Percentiles rank a stretch among this genome's conserved stretches.
Conservation (phyloP, 1,284 basidiomycete species). For the Ustilago shanxiensis region DNA sequence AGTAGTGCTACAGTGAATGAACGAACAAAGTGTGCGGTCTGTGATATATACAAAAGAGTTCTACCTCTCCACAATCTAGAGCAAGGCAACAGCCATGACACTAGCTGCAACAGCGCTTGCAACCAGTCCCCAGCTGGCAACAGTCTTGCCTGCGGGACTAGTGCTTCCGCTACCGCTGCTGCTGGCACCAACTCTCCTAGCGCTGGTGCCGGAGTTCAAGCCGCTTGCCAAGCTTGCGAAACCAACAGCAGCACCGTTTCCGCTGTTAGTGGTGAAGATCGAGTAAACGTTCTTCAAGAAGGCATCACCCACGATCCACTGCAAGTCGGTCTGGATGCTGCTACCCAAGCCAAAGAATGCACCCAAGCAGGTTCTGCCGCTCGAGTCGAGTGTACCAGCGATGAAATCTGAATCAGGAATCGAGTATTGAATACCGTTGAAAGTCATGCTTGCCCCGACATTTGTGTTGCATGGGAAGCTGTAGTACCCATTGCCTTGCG, state of each 20-base stretch:
- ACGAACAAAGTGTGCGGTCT: not conserved
- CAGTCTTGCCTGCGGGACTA: conserved; percentile 20
- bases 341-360: conserved; percentile 59
- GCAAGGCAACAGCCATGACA: conserved; percentile 2
- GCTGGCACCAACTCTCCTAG: conserved; percentile 33
- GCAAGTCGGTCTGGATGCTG: conserved; percentile 25
- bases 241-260: conserved; percentile 42
- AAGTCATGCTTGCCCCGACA: conserved; percentile 58
- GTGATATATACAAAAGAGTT: not conserved
- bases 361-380: conserved; percentile 55
- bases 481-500: conserved; percentile 59
- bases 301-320: conserved; percentile 65
- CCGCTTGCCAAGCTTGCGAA: conserved; percentile 60
- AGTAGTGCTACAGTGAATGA: conserved; percentile 9
- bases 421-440: conserved; percentile 53
- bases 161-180: conserved; percentile 3
- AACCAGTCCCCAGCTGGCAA: not conserved
- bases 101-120: conserved; percentile 3
- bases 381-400: conserved; percentile 32
- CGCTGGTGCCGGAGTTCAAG: conserved; percentile 46
- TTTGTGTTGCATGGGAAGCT: conserved; percentile 54
- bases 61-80: not conserved
- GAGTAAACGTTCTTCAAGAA: conserved; percentile 67
- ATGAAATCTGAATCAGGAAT: conserved; percentile 52
- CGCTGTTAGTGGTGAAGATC: conserved; percentile 45